These are phyloP conservation scores for Melanomma pulvis-pyrius DNA, from an alignment of 495 filamentous ascomycete species.

Conservation along the genomic window DNA sequence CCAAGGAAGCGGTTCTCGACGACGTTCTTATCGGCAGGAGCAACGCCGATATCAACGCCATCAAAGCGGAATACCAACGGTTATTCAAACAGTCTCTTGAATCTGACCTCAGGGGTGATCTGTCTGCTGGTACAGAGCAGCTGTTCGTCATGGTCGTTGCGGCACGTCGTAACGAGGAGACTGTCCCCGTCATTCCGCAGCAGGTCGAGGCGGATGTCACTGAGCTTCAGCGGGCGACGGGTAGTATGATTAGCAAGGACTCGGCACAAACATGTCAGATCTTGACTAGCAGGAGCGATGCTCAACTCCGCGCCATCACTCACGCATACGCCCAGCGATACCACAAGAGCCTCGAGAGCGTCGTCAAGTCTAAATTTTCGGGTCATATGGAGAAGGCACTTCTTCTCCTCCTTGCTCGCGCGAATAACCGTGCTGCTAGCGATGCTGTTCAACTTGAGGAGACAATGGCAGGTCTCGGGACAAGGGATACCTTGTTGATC, in stretches of 20 bases:
- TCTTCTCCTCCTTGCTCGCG: slow-evolving; percentile 74
- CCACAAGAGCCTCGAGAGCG: slow-evolving; percentile 64
- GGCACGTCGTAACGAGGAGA: slow-evolving; percentile 73
- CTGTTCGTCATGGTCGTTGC: slow-evolving; percentile 78
- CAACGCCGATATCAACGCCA: slow-evolving; percentile 81
- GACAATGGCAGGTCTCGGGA: slow-evolving; percentile 83
- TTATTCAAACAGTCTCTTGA: slow-evolving; percentile 59
- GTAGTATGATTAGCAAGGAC: slow-evolving; percentile 71
- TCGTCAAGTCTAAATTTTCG: slow-evolving; percentile 78
- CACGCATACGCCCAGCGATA: slow-evolving; percentile 70
- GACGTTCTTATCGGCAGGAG: slow-evolving; percentile 80
- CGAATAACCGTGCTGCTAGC: slow-evolving; percentile 75
- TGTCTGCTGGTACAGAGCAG: slow-evolving; percentile 80
- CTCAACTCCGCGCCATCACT: slow-evolving; percentile 78
- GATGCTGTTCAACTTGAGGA: slow-evolving; percentile 81
- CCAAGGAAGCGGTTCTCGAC: slow-evolving; percentile 81
- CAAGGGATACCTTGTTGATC: slow-evolving; percentile 80
- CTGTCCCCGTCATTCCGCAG: slow-evolving; percentile 67
- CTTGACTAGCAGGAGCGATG: slow-evolving; percentile 70
- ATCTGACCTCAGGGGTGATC: slow-evolving; percentile 69
- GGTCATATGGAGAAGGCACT: slow-evolving; percentile 91
- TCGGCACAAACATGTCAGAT: slow-evolving; percentile 76
- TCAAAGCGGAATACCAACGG: slow-evolving; percentile 74
- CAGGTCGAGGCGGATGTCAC: slow-evolving; percentile 71
- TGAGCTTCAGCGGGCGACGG: slow-evolving; percentile 72